These are phyloP conservation scores for Poteriospumella lacustris DNA, from an alignment of 108 stramenopile species.

Conservation along the genomic window DNA sequence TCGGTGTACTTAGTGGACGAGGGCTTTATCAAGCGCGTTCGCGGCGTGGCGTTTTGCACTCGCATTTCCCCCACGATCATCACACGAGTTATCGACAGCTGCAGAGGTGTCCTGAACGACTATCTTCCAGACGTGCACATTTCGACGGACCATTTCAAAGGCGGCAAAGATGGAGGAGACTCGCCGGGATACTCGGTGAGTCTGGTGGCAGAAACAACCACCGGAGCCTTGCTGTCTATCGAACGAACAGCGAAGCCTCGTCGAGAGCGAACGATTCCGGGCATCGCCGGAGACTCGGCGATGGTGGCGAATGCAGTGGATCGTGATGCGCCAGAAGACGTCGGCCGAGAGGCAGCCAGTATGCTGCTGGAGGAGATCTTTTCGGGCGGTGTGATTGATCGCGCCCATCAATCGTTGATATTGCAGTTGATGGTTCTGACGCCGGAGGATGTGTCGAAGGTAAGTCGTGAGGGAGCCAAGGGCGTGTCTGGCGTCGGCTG, in stretches of 20 bases:
- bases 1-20: slow-evolving; percentile 74
- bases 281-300: slow-evolving; percentile 10
- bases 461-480: not conserved
- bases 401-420: slow-evolving; percentile 70
- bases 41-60: slow-evolving; percentile 83
- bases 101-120: slow-evolving; percentile 77
- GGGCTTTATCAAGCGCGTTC: slow-evolving; percentile 88
- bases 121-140: slow-evolving; percentile 91
- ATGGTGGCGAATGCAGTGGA: slow-evolving; percentile 15
- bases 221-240: slow-evolving; percentile 69
- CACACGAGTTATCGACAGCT: slow-evolving; percentile 85
- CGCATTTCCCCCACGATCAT: slow-evolving; percentile 81
- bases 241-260: slow-evolving; percentile 54
- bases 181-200: slow-evolving; percentile 72
- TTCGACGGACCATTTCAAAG: slow-evolving; percentile 72
- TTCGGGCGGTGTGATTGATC: slow-evolving; percentile 88
- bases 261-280: not conserved
- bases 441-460: slow-evolving; percentile 79
- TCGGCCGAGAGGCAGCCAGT: slow-evolving; percentile 73
- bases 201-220: slow-evolving; percentile 79
- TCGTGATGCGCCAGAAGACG: slow-evolving; percentile 71
- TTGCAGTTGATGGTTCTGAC: slow-evolving; percentile 89
- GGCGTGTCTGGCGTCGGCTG: not conserved
- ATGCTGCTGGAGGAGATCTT: slow-evolving; percentile 81
- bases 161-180: slow-evolving; percentile 31